Evolutionary conservation across 306 rosid genomes (phyloP), one percentile per base, ranked within the genome.

Genomic region (Castanospermum australe): DNA sequence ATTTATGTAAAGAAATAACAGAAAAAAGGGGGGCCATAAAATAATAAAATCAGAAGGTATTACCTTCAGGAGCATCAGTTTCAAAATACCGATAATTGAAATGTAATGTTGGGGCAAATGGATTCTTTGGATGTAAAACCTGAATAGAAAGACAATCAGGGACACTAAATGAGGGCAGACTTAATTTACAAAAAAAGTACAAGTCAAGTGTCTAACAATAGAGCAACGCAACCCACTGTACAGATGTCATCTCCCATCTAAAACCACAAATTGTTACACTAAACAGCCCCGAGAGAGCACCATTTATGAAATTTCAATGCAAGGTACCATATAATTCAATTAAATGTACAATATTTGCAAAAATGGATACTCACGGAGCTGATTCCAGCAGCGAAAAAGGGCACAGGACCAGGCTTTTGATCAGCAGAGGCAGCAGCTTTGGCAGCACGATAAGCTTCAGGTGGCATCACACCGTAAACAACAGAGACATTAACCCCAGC

Each of bases 401-500:
- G 99, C 32, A 95, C 80, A 6, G 98, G 97, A 39, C 93, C 97
- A 20, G 98, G 97, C 76, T 94, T 94, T 4, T 87, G 88, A 84
- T 91, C 89, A 8, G 64, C 24, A 6, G 85, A n/a, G 2, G 88
- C 52, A 69, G 86, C 77, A 50, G 85, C 89, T 71, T 90, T 91
- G 25, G 99, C 99, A 33, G 99, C 99, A 60, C 99, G 91, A 63
- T 95, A 95, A 60, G 99, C 99, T 39, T 95, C 99, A 4, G 98
- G 97, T 5, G 99, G 99, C 99, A 95, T 95, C 4, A 93, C 87
- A 8, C 99, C 99, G 17, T 95, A 95, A 18, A 95, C 99, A 36
- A 95, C 97, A 4, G 98, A 93, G 24, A 95, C 99, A 83, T 95
- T 95, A 24, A 95, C 99, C 8, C 99, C 99, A 41, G 99, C 99